Conservation (phyloP, 208 protist genomes). For the Endotrypanum monterogeii region DNA sequence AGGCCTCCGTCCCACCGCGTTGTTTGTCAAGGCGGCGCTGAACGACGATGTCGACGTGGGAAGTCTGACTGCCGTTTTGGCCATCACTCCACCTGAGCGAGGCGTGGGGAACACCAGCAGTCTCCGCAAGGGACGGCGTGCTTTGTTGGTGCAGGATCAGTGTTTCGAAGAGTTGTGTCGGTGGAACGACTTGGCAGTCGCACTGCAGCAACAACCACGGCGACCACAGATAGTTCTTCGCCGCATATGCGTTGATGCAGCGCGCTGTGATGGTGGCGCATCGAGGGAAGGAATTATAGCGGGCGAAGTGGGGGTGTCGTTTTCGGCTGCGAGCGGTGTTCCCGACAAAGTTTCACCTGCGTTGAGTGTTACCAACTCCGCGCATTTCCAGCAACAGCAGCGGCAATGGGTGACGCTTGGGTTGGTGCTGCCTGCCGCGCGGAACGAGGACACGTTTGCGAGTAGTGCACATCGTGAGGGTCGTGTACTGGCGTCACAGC, state of each 20-base stretch:
- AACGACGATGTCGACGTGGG: slow-evolving; percentile 4
- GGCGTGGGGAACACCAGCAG: background rate
- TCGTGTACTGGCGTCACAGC: slow-evolving; percentile 20
- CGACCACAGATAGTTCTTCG: slow-evolving; percentile 47
- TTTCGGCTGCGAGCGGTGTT: background rate
- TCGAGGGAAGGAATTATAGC: background rate
- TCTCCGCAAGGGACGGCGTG: background rate
- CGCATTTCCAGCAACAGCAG: background rate
- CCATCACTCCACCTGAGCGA: slow-evolving; percentile 5
- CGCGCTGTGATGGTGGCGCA: background rate
- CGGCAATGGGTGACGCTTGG: slow-evolving; percentile 27
- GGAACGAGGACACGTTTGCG: slow-evolving; percentile 41
- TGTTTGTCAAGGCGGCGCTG: background rate
- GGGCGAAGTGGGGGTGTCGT: background rate
- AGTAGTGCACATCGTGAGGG: slow-evolving; percentile 19
- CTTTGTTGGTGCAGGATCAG: slow-evolving; percentile 12
- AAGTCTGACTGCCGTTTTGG: slow-evolving; percentile 22
- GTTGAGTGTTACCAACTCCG: background rate
- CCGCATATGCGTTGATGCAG: background rate
- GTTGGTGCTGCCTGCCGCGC: slow-evolving; percentile 55
- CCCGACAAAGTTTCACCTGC: background rate
- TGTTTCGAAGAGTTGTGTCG: slow-evolving; percentile 45
- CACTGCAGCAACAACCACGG: slow-evolving; percentile 37
- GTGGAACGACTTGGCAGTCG: slow-evolving; percentile 45
- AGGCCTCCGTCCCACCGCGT: background rate